These are phyloP conservation scores for Ramaria rubella DNA, from an alignment of 768 basidiomycete genomes.

Conservation along the genomic window DNA sequence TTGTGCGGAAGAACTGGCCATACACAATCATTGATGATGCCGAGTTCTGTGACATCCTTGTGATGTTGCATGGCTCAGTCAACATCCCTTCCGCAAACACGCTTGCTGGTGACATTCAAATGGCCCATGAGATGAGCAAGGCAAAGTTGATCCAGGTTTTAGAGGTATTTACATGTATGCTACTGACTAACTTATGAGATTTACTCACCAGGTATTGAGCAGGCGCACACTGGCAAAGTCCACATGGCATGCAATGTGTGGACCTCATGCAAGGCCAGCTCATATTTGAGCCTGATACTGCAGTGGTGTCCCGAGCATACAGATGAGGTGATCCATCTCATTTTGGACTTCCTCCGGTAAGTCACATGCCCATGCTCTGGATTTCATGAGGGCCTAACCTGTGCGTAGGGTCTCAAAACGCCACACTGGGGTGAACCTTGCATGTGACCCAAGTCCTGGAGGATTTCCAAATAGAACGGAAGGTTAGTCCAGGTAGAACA, in stretches of 20 bases:
- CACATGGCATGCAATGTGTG: background rate
- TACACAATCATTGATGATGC: background rate
- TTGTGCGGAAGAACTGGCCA: background rate
- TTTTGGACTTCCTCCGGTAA: background rate
- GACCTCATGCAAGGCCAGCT: background rate
- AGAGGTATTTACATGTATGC: background rate
- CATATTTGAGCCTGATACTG: background rate
- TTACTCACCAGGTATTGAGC: background rate
- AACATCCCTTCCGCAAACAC: background rate
- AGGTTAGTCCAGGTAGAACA: background rate
- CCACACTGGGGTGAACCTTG: no score
- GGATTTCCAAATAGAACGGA: background rate
- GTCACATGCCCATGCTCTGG: background rate
- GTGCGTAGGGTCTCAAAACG: background rate
- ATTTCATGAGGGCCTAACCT: background rate
- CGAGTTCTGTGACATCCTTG: background rate
- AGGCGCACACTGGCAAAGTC: background rate
- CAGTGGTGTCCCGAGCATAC: background rate
- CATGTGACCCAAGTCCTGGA: background rate
- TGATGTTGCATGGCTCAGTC: background rate
- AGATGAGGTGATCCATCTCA: background rate
- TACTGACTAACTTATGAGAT: background rate
- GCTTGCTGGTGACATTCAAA: background rate
- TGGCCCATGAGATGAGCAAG: background rate
- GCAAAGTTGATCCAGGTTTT: background rate